Percentiles rank a stretch among this genome's conserved stretches.
phyloP scores from a whole-genome alignment of 179 eudicot species.

The Carnegiea gigantea region DNA sequence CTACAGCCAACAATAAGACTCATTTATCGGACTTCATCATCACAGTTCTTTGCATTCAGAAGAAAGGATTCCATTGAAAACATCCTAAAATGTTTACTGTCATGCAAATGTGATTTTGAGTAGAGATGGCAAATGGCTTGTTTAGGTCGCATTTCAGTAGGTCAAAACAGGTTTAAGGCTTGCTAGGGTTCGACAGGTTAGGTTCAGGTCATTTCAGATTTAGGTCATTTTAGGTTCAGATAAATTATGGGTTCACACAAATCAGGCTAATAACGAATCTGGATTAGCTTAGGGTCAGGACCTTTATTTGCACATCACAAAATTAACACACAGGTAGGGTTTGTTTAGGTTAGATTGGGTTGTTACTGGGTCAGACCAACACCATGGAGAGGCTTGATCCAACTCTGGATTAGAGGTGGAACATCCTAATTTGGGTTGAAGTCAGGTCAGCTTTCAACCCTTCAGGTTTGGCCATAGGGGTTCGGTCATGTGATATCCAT shows the following conservation, averaged over 20 bases:
- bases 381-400: neutral
- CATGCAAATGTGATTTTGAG: neutral
- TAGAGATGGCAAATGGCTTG: neutral
- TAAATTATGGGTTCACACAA: neutral
- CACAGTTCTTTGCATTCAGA: neutral
- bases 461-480: neutral
- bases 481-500: neutral
- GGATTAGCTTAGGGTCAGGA: no score
- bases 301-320: no score
- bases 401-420: neutral
- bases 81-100: neutral
- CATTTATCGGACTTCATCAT: neutral
- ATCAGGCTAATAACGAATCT: no score
- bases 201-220: neutral
- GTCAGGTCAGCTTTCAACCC: neutral
- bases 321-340: no score
- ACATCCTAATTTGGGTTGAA: no score
- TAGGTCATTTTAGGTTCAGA: neutral
- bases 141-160: neutral
- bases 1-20: constrained; percentile 2
- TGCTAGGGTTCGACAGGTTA: neutral
- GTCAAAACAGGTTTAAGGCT: neutral
- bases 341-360: neutral
- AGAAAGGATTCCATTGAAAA: neutral
- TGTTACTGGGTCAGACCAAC: neutral